Evolutionary conservation across 129 eudicot species (phyloP), one percentile per base, ranked within the genome.

Genomic region (Lonicera japonica): DNA sequence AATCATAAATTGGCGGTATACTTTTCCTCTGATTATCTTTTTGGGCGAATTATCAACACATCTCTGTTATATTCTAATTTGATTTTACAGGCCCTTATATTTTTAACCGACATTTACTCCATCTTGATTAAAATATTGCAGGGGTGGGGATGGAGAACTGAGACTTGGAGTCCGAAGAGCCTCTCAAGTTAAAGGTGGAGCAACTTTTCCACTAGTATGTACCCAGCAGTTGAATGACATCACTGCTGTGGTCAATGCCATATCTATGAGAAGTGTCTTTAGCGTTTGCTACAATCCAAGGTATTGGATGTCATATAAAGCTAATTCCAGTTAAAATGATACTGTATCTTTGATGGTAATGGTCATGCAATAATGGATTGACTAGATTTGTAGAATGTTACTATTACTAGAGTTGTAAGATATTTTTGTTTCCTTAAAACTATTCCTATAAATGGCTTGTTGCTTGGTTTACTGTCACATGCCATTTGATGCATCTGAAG

Each of bases 91-190:
- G 36, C 36, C 36, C 36, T 29, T 29, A 1, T 29, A n/a, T 29
- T 29, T 29, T 2, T 1, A 29, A 29, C 36, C 36, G 36, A 29
- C 36, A 29, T 29, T 29, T 29, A 29, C 36, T 29, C 36, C 36
- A 53, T 21, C 11, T 21, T 3, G 36, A 29, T 29, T 6, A 29
- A 29, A 29, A 45, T 56, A 14, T 71, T 24, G 38, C 68, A 88
- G 99, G 76, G 95, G 87, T 22, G 95, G 83, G 38, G 96, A 94
- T 80, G 96, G 95, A 56, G 99, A 82, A 65, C 77, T 94, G 39
- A 80, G 99, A 58, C 75, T 94, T 57, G 99, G 99, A n/a, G 66
- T 94, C 66, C 80, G 99, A 69, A 78, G 99, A 83, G 92, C 92
- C 8, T 40, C 68, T 16, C 95, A 78, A 73, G 75, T 77, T 21